phyloP scores from a whole-genome alignment of 2,329 filamentous ascomycete species.

The Calonectria crousiana region DNA sequence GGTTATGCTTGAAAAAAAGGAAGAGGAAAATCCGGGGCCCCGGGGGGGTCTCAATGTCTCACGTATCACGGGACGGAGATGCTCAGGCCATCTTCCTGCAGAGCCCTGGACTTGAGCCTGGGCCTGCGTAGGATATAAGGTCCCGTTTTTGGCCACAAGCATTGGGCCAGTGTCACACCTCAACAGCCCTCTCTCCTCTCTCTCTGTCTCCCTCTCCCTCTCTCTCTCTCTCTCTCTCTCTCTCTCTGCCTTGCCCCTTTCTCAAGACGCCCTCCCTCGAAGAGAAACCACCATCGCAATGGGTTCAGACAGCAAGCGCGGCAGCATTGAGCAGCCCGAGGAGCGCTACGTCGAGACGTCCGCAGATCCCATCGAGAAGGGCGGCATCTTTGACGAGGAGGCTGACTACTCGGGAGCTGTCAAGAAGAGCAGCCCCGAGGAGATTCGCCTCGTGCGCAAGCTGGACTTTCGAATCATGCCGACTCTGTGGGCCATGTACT shows the following conservation, averaged over 20 bases:
- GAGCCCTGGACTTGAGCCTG: not conserved
- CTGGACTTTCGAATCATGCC: slow-evolving; percentile 55
- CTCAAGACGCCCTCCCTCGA: not conserved
- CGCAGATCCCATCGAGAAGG: slow-evolving; percentile 34
- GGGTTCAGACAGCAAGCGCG: slow-evolving; percentile 29
- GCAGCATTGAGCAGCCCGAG: slow-evolving; percentile 40
- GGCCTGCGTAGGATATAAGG: slow-evolving; percentile 20
- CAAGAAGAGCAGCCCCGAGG: slow-evolving; percentile 47
- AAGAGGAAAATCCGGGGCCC: slow-evolving; percentile 22
- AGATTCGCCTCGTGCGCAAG: slow-evolving; percentile 53
- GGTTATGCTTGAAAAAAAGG: slow-evolving; percentile 15
- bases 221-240: not conserved
- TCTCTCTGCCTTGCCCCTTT: not conserved
- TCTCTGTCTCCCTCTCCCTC: not conserved
- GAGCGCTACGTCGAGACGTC: slow-evolving; percentile 42
- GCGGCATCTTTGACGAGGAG: slow-evolving; percentile 35
- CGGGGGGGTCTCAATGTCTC: not conserved
- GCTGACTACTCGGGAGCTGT: slow-evolving; percentile 51
- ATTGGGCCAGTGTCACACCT: not conserved
- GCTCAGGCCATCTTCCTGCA: slow-evolving; percentile 12
- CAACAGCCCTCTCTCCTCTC: not conserved
- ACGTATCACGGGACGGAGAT: not conserved
- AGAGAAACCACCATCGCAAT: slow-evolving; percentile 15
- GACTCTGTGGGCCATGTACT: slow-evolving; percentile 52
- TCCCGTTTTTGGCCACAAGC: not conserved